These are phyloP conservation scores for Olyra latifolia DNA, from an alignment of 176 grass and related monocot species.

Conservation along the genomic window DNA sequence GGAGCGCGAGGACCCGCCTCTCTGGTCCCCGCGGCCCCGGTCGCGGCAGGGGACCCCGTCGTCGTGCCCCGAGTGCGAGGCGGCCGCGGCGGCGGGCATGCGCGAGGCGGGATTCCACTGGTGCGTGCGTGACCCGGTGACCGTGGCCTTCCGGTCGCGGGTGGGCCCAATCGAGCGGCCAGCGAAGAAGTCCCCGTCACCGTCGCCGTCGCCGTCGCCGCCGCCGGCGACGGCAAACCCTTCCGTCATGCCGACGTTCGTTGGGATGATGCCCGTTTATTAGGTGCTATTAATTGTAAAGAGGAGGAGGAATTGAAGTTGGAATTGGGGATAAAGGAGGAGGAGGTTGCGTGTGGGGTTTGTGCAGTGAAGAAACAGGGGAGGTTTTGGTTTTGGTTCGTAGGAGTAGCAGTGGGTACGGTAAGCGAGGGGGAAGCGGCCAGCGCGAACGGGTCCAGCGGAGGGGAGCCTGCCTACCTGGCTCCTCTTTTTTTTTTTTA, in stretches of 20 bases:
- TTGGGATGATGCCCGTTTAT: conserved; percentile 40
- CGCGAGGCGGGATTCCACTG: conserved; percentile 66
- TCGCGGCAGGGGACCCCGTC: neutral
- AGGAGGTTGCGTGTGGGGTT: conserved; percentile 28
- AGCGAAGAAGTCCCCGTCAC: conserved; percentile 43
- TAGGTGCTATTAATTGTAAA: neutral
- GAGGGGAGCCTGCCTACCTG: no score
- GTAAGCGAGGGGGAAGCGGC: neutral
- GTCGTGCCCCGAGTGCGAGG: conserved; percentile 74
- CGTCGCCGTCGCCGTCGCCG: conserved; percentile 33
- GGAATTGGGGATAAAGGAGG: neutral
- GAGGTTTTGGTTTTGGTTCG: neutral
- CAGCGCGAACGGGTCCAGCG: neutral
- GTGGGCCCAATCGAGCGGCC: conserved; percentile 87
- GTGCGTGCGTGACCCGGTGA: conserved; percentile 75
- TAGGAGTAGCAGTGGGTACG: neutral
- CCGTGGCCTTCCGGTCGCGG: conserved; percentile 62
- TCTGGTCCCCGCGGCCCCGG: conserved; percentile 8
- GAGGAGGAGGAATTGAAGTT: neutral
- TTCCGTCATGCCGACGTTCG: neutral
- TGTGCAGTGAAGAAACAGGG: neutral
- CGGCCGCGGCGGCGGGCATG: conserved; percentile 35
- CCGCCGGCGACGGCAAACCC: neutral
- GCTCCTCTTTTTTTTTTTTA: neutral
- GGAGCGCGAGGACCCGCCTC: conserved; percentile 18